phyloP scores from a whole-genome alignment of 495 filamentous ascomycete species.

The Aspergillus mulundensis region DNA sequence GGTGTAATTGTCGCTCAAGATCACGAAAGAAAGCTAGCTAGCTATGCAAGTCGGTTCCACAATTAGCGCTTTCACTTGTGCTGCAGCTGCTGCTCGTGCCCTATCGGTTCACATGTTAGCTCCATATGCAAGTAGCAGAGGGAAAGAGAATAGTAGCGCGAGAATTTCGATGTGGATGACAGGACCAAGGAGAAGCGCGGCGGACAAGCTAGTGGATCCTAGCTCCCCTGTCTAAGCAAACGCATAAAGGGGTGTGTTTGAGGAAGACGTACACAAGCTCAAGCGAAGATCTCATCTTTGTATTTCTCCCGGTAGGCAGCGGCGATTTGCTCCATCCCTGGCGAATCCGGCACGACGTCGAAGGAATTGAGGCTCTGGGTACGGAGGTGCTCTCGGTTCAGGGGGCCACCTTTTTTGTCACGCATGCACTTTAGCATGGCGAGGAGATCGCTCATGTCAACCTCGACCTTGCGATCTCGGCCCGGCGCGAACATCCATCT shows the following conservation, averaged over 20 bases:
- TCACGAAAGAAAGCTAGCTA: constrained; percentile 5
- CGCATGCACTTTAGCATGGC: constrained; percentile 13
- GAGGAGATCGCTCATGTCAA: constrained; percentile 11
- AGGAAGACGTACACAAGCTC: not conserved
- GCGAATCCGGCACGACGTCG: constrained; percentile 7
- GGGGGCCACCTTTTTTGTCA: constrained; percentile 3
- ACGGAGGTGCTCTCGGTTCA: constrained; percentile 8
- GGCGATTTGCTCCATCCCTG: constrained; percentile 12
- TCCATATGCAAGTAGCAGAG: not conserved
- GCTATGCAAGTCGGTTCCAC: not conserved
- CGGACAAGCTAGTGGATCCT: not conserved
- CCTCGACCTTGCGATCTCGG: constrained; percentile 2
- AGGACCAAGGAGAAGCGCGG: not conserved
- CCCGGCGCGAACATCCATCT: constrained; percentile 10
- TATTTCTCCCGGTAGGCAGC: constrained; percentile 13
- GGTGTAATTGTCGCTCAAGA: not conserved
- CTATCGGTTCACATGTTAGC: not conserved
- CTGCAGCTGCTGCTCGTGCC: not conserved
- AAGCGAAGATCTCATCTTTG: constrained; percentile 13
- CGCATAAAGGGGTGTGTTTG: not conserved
- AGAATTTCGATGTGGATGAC: not conserved
- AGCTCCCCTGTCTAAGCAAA: not conserved
- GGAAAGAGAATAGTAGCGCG: not conserved
- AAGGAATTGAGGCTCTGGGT: constrained; percentile 11
- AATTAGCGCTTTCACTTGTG: not conserved